Percentiles rank a stretch among this genome's conserved stretches.
Evolutionary conservation across 805 yeast species (phyloP).

Genomic region (Metschnikowia dekortorum): DNA sequence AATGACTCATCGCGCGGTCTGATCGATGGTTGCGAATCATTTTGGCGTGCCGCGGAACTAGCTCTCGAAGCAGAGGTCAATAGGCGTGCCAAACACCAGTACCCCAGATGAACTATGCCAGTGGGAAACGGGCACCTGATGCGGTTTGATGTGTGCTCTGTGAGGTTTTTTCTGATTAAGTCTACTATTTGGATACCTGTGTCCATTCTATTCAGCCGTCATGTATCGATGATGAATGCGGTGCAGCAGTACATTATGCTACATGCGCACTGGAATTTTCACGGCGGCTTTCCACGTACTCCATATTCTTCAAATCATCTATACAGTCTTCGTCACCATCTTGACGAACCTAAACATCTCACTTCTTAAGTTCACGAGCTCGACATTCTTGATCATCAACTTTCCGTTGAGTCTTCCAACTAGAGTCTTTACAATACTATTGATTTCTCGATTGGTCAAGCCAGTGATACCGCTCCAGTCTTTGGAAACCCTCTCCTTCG

Average conservation of each 20-base stretch:
- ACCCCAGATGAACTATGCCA: too few species aligned
- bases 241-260: too few species aligned
- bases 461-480: conserved; percentile 39
- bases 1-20: background rate
- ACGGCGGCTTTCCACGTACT: background rate
- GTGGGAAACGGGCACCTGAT: too few species aligned
- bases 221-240: too few species aligned
- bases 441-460: conserved; percentile 31
- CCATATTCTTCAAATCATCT: background rate
- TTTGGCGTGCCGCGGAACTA: background rate
- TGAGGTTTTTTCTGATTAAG: too few species aligned
- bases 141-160: too few species aligned
- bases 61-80: too few species aligned
- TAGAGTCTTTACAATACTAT: conserved; percentile 31
- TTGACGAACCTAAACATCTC: conserved; percentile 41
- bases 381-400: conserved; percentile 33
- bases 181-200: too few species aligned
- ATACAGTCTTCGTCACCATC: conserved; percentile 32
- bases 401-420: conserved; percentile 40
- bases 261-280: too few species aligned
- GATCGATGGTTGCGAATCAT: background rate
- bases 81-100: too few species aligned
- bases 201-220: too few species aligned
- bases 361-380: conserved; percentile 32
- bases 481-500: conserved; percentile 24